Base-by-base conservation (phyloP, 169 alveolate genomes). In the Plasmodium malariae region DNA sequence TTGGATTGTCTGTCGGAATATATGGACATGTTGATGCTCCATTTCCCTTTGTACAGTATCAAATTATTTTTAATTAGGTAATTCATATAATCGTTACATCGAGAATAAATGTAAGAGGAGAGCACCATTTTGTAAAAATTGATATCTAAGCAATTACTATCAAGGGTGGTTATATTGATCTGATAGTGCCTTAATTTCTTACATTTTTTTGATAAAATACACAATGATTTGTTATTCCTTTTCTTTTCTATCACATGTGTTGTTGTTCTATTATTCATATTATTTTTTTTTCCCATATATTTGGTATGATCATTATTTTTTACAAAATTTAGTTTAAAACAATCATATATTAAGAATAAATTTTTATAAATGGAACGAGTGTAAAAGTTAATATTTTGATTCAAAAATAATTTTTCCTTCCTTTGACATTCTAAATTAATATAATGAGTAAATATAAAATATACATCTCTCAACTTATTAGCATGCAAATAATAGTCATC, bases 381-480 rank as follows among this genome's bases (percentile, higher is more conserved):
- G 51, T 67, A 69, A 49, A 67, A 83, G 45, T 68, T 83, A 1
- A 83, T 67, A 59, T 67, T 24, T 26, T 43, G 3, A 9, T 72
- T 83, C 85, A 83, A 34, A 60, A 83, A 83, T 40, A 83, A 59
- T 68, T 83, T 36, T 19, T 83, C 60, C 36, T 49, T 83, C 12
- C 91, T 83, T 37, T 83, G 91, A 45, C 74, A 67, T 2, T 68
- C 86, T 19, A 30, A 30, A 36, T 83, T 83, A 51, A 83, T 51
- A 71, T 43, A 83, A 59, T 83, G 91, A 12, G 86, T 83, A 43
- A 68, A 83, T 19, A 83, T 55, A 32, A 67, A 68, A 32, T 83
- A 83, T 14, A 83, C 86, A 7, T 54, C 73, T 1, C 37, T 43
- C 30, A 34, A 17, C 11, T 17, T 37, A 3, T 14, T 21, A 12